Evolutionary conservation across 2,329 filamentous ascomycete genomes (phyloP), one percentile per base, ranked within the genome.

Genomic region (Xylaria sp.): DNA sequence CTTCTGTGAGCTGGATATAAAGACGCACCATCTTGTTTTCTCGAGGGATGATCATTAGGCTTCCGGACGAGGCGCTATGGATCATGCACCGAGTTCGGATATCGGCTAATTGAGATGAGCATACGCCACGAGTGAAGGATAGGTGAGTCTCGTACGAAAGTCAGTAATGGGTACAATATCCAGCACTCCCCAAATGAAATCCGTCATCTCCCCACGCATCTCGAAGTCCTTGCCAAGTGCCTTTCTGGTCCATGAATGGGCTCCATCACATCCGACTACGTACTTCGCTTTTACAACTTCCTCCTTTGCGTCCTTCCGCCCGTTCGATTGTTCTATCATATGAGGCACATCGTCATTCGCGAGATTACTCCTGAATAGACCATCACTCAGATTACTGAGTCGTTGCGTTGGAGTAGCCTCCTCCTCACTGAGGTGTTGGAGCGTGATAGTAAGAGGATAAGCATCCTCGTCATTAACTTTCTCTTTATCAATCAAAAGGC

Each of bases 251-350:
- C 89, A 91, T 63, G 85, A 88, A 72, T 90, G 88, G 0, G 90
- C 90, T 0, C 90, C 90, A 69, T 92, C 90, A 50, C 87, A 89
- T 0, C 90, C 90, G 3, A 93, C 82, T 33, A 92, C 81, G 68
- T 90, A 92, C 73, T 89, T 89, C 5, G 85, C 83, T 44, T 80
- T 83, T 2, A 90, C 78, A 0, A 77, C 73, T 70, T 86, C 84
- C 55, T 76, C 74, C 72, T 69, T 67, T 72, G 78, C 75, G 15
- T 74, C 82, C 63, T 76, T 80, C 42, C 73, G 74, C 15, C 50
- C 49, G 2, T 70, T 69, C 1, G 53, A 69, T 27, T 70, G 67
- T 15, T 65, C 69, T 5, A 77, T 61, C 36, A 87, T 73, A 15
- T 86, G 83, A 6, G 85, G 81, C 0, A 83, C 85, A 62, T 88